phyloP scores from a whole-genome alignment of 2,329 filamentous ascomycete genomes.

The Aureobasidium melanogenum region DNA sequence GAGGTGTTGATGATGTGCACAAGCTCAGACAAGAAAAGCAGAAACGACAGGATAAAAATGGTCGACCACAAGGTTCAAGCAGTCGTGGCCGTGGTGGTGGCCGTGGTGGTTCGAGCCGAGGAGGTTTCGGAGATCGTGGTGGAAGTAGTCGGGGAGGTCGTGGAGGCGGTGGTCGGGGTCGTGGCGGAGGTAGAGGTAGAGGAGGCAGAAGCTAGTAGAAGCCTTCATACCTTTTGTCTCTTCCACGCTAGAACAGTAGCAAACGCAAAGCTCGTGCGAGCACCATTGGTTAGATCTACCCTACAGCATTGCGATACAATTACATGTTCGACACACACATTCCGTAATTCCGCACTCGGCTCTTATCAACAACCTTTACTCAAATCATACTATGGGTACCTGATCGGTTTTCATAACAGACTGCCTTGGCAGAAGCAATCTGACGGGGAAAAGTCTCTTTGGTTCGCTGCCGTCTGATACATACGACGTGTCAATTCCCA shows the following conservation, averaged over 20 bases:
- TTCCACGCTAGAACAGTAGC: background rate
- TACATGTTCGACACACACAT: background rate
- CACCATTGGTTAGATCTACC: background rate
- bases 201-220: background rate
- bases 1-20: constrained; percentile 72
- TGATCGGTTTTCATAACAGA: background rate
- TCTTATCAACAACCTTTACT: background rate
- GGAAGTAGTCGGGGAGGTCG: background rate
- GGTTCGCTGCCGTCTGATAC: background rate
- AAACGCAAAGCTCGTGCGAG: background rate
- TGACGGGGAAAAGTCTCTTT: background rate
- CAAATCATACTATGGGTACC: background rate
- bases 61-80: constrained; percentile 46
- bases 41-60: constrained; percentile 77
- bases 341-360: background rate
- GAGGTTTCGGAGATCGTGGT: constrained; percentile 2
- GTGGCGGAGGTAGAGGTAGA: background rate
- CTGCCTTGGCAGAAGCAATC: no score
- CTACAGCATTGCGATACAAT: background rate
- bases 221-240: background rate
- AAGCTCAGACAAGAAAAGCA: constrained; percentile 73
- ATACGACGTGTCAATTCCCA: background rate
- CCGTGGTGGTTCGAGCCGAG: background rate
- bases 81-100: background rate
- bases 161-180: background rate